phyloP scores from a whole-genome alignment of 768 basidiomycete species.

The Tephrocybe sp. region DNA sequence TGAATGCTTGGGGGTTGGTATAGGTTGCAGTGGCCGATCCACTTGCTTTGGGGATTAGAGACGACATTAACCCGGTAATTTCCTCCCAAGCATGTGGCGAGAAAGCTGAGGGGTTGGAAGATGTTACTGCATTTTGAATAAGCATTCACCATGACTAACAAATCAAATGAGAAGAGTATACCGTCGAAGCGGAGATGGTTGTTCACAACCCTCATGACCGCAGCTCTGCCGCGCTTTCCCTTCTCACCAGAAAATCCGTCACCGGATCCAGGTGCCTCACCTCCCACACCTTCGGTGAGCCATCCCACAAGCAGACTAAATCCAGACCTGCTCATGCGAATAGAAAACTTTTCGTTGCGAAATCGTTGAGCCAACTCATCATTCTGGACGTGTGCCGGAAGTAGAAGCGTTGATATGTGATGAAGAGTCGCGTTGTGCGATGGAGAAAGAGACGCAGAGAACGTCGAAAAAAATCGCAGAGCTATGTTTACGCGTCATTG shows the following conservation, averaged over 20 bases:
- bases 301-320: constrained; percentile 92
- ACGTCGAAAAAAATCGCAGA: constrained; percentile 69
- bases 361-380: constrained; percentile 85
- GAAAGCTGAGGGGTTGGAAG: constrained; percentile 64
- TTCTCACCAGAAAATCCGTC: constrained; percentile 79
- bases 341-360: constrained; percentile 85
- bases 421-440: constrained; percentile 71
- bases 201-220: constrained; percentile 93
- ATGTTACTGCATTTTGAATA: constrained; percentile 53
- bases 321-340: constrained; percentile 88
- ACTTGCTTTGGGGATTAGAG: constrained; percentile 66
- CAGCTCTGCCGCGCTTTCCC: constrained; percentile 82
- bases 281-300: constrained; percentile 90
- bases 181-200: constrained; percentile 91
- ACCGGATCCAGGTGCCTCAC: constrained; percentile 80
- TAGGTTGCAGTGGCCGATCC: constrained; percentile 44
- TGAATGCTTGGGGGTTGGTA: constrained; percentile 72
- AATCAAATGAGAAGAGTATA: constrained; percentile 31
- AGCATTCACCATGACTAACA: too few species aligned
- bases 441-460: constrained; percentile 65
- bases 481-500: constrained; percentile 43
- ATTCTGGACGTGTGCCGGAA: constrained; percentile 81
- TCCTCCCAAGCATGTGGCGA: constrained; percentile 78
- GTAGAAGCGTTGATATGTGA: constrained; percentile 75
- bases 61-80: constrained; percentile 79